These are phyloP conservation scores for Beta lomatogona DNA, from an alignment of 179 eudicot species.

Conservation along the genomic window DNA sequence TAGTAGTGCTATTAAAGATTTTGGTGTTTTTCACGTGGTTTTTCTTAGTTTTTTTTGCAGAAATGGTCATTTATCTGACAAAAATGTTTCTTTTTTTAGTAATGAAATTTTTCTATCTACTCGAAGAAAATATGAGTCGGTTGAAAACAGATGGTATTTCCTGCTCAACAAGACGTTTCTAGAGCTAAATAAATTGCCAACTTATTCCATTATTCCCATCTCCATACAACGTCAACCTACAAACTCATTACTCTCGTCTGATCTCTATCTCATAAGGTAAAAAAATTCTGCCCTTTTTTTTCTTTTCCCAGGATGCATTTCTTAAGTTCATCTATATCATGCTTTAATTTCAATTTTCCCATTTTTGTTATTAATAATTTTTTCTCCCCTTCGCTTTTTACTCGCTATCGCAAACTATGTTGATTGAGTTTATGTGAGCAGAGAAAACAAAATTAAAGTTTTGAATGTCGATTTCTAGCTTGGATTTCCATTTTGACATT, in stretches of 20 bases:
- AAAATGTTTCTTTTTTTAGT: no score
- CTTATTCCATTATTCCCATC: neutral
- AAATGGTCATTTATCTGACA: no score
- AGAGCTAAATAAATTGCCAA: neutral
- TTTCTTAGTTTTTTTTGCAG: no score
- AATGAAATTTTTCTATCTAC: no score
- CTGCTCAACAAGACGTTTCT: slow-evolving; percentile 25
- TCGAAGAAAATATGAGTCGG: neutral
- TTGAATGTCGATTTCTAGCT: neutral
- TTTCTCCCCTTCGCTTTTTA: neutral
- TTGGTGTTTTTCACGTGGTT: no score
- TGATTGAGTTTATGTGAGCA: neutral
- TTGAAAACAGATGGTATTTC: slow-evolving; percentile 1
- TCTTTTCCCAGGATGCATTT: neutral
- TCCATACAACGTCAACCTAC: neutral
- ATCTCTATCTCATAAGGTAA: slow-evolving; percentile 6
- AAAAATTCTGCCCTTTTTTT: neutral
- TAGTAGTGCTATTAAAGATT: no score
- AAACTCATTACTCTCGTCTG: no score
- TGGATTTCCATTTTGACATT: slow-evolving; percentile 18
- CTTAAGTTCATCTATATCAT: neutral
- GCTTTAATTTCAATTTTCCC: neutral
- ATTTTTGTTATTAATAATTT: neutral
- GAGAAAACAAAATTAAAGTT: neutral
- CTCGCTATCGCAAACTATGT: neutral